Evolutionary conservation across 306 rosid genomes (phyloP), one percentile per base, ranked within the genome.

Genomic region (Styphnolobium japonicum): DNA sequence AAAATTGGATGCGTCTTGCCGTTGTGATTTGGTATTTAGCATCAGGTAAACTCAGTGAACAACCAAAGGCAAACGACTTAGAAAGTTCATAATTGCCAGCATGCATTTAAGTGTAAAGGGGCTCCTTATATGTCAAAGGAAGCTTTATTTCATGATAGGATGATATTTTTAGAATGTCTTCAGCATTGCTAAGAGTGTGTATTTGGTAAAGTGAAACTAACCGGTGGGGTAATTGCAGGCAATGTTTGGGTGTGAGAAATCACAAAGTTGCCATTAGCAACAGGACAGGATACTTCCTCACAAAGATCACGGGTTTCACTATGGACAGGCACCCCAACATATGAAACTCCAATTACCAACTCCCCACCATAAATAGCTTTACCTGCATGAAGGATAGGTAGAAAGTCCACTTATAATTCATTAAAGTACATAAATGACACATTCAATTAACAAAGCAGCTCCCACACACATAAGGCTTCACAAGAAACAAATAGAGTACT

Each of bases 221-320:
- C 97, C 73, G 92, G 97, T 39, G 97, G 98, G 40, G 97, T 88
- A 69, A 85, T 52, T 45, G 80, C 10, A 72, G 97, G 97, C 89
- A 92, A 77, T 34, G 83, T 79, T 84, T 92, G 97, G 21, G 88
- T 75, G 87, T 94, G 97, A 73, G 97, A 67, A 76, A 94, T 81
- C 78, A 88, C 79, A 61, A 94, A 94, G 71, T 86, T 73, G 52
- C 94, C 90, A 9, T 83, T 72, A 9, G 80, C 40, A 77, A 94
- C 79, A n/a, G 98, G 95, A 57, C 93, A 90, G 9, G 87, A 21
- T 11, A 77, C 75, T 85, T 86, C 90, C 45, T 90, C 81, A 9
- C 95, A 85, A 25, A 94, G 89, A 65, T 85, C 82, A 43, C 19
- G 80, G 9, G 63, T 79, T 94, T 92, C 97, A 4, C 88, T 63